A percentile compares a stretch with the other conserved stretches of the same genome.
phyloP scores from a whole-genome alignment of 805 yeast species.

The Cyberlindnera americana region DNA sequence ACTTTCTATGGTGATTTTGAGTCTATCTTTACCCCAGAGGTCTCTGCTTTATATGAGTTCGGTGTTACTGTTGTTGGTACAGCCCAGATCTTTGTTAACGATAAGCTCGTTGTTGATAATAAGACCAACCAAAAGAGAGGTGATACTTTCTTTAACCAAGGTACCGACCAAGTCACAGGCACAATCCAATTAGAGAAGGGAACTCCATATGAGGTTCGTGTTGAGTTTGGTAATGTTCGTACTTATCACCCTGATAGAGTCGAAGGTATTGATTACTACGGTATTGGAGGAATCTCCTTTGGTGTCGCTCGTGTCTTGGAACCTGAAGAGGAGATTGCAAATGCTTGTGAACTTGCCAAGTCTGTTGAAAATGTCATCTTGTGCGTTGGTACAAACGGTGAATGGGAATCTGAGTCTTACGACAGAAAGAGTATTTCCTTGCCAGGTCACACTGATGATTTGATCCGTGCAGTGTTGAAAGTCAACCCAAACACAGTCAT shows the following conservation, averaged over 20 bases:
- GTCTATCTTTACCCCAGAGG: slow-evolving; percentile 41
- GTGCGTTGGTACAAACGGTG: slow-evolving; percentile 47
- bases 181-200: slow-evolving; percentile 39
- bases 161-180: slow-evolving; percentile 45
- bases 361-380: slow-evolving; percentile 48
- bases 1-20: slow-evolving; percentile 43
- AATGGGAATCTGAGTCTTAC: slow-evolving; percentile 60
- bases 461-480: slow-evolving; percentile 41
- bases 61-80: slow-evolving; percentile 52
- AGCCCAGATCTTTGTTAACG: slow-evolving; percentile 50
- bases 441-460: slow-evolving; percentile 46
- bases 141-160: slow-evolving; percentile 48
- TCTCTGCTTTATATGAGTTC: slow-evolving; percentile 43
- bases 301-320: slow-evolving; percentile 32
- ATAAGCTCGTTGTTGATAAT: slow-evolving; percentile 48
- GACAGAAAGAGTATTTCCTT: slow-evolving; percentile 50
- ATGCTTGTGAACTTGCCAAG: slow-evolving; percentile 47
- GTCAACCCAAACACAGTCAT: slow-evolving; percentile 51
- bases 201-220: slow-evolving; percentile 36
- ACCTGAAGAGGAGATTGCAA: slow-evolving; percentile 29
- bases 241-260: slow-evolving; percentile 28
- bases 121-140: slow-evolving; percentile 46
- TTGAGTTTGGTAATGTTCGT: slow-evolving; percentile 47
- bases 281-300: slow-evolving; percentile 32
- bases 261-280: slow-evolving; percentile 21